These are phyloP conservation scores for Penicillium arizonense DNA, from an alignment of 495 filamentous ascomycete species.

Conservation along the genomic window DNA sequence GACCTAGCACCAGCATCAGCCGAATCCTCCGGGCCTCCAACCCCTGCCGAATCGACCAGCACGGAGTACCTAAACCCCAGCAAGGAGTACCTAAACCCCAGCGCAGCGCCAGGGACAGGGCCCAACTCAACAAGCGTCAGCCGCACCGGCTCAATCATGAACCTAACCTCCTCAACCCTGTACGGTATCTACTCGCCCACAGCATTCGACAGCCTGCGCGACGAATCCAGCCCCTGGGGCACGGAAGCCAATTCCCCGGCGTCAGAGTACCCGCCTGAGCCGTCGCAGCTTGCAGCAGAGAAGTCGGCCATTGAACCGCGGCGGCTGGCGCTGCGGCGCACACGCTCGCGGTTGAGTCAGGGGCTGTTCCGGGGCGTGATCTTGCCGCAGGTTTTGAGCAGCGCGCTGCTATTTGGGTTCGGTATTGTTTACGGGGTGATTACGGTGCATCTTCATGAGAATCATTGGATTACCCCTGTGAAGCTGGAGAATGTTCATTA, in stretches of 20 bases:
- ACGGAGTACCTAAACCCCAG: conserved; percentile 33
- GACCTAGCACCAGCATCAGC: conserved; percentile 56
- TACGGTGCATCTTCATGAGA: conserved; percentile 78
- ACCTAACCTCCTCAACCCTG: conserved; percentile 85
- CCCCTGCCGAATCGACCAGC: conserved; percentile 40
- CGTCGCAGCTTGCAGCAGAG: conserved; percentile 21
- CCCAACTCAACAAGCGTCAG: conserved; percentile 38
- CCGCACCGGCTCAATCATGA: conserved; percentile 74
- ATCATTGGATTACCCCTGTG: conserved; percentile 61
- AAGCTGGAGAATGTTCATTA: conserved; percentile 58
- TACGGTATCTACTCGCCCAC: conserved; percentile 85
- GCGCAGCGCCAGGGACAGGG: conserved; percentile 19
- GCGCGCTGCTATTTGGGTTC: conserved; percentile 70
- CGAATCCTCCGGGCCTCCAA: conserved; percentile 51
- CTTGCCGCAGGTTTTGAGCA: conserved; percentile 50
- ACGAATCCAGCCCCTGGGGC: conserved; percentile 64
- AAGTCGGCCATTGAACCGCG: conserved; percentile 30
- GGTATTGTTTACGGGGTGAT: conserved; percentile 83
- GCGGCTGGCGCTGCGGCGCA: conserved; percentile 29
- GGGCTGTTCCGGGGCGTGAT: conserved; percentile 44
- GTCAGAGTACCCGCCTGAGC: conserved; percentile 24
- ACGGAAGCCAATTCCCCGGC: conserved; percentile 65
- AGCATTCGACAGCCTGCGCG: conserved; percentile 48
- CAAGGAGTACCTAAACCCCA: conserved; percentile 31
- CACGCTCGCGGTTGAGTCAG: conserved; percentile 40